Base-by-base conservation (phyloP, 2,329 filamentous ascomycete genomes). In the Epichloe elymi region DNA sequence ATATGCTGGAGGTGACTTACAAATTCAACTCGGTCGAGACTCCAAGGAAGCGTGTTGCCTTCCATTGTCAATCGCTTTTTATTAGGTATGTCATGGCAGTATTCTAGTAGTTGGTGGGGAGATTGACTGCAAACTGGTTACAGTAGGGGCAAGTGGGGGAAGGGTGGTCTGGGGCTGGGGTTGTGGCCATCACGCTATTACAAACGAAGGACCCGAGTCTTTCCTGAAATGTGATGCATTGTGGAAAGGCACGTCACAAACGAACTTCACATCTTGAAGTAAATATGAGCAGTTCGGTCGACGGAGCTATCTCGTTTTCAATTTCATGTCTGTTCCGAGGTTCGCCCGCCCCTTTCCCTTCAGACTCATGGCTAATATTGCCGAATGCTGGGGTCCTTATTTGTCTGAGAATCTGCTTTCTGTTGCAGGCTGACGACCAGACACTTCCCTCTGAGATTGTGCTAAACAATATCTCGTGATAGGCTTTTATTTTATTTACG, bases 21-120 rank as follows among this genome's bases (percentile, higher is more conserved):
- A 46, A 54, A 51, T 56, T 60, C 59, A 37, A 61, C 57, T 52
- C 58, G 55, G 8, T 58, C 59, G 43, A 59, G 51, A 36, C 54
- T 54, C 39, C 57, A 54, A 14, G 53, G 46, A 30, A 53, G 53
- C 40, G 53, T 43, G 43, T 54, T 48, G 50, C 52, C 54, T 54
- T 55, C 54, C 58, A 60, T 59, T 23, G 10, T 42, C 33, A 30
- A 17, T 12, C 20, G 8, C 30, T 7, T 37, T 20, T 20, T 14
- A 14, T 26, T 20, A 35, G 46, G 37, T 14, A 20, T 19, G 23
- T 54, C 49, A 56, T 53, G 19, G 43, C 43, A 43, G 20, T 51
- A 42, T 44, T 5, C 19, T 42, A 5, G 33, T 19, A 37, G 26
- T 19, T 35, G 7, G 23, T 41, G 26, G 38, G 23, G 23, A 12